These are phyloP conservation scores for Melanopsichium pennsylvanicum DNA, from an alignment of 1,284 basidiomycete genomes.

Conservation along the genomic window DNA sequence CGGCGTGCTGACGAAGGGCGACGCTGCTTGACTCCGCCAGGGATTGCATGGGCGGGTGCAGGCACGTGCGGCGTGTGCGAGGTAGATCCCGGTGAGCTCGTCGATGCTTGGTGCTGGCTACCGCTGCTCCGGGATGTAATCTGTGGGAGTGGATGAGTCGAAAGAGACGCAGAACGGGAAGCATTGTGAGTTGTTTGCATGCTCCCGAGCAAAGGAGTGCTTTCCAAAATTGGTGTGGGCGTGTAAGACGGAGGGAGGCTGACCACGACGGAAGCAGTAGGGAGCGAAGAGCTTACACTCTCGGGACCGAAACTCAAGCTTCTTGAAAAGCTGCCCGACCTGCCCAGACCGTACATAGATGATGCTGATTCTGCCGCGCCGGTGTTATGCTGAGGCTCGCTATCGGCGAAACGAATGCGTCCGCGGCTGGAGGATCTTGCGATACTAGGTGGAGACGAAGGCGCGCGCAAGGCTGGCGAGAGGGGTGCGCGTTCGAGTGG, in stretches of 20 bases:
- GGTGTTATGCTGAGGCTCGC: no score
- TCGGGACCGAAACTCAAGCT: slow-evolving; percentile 40
- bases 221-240: slow-evolving; percentile 10
- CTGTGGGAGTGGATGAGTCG: slow-evolving; percentile 16
- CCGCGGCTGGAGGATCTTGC: slow-evolving; percentile 28
- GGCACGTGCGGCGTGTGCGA: slow-evolving; percentile 8
- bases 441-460: slow-evolving; percentile 13
- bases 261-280: slow-evolving; percentile 33
- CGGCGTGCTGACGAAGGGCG: slow-evolving; percentile 35
- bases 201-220: background rate
- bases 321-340: slow-evolving; percentile 47
- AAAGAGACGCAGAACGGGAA: slow-evolving; percentile 3
- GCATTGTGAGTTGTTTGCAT: slow-evolving; percentile 9
- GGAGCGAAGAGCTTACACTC: slow-evolving; percentile 40
- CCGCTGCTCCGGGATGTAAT: slow-evolving; percentile 19
- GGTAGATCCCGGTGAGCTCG: background rate
- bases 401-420: slow-evolving; percentile 31
- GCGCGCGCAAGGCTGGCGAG: slow-evolving; percentile 21
- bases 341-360: slow-evolving; percentile 13
- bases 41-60: slow-evolving; percentile 8
- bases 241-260: slow-evolving; percentile 33
- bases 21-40: slow-evolving; percentile 19
- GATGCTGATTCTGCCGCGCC: no score
- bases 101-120: slow-evolving; percentile 6
- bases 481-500: slow-evolving; percentile 32